A percentile compares a stretch with the other conserved stretches of the same genome.
phyloP scores from a whole-genome alignment of 2,329 filamentous ascomycete species.

The Beauveria rudraprayagi region DNA sequence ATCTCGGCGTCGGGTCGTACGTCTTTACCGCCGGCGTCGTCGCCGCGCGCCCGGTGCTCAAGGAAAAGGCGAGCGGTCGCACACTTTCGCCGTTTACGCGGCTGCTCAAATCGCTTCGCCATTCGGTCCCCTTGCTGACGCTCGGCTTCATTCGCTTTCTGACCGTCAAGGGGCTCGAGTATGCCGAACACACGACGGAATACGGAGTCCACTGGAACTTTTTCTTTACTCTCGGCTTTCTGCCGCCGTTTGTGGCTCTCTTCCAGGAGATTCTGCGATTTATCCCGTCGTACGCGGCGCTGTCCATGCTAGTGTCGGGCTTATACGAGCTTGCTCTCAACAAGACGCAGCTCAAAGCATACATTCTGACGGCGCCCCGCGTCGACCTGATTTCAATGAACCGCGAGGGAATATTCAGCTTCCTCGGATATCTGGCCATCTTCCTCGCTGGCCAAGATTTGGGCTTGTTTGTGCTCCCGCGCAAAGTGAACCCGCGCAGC shows the following conservation, averaged over 20 bases:
- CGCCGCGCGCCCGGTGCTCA: conserved; percentile 73
- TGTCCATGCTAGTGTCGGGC: conserved; percentile 61
- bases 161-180: conserved; percentile 89
- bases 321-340: conserved; percentile 71
- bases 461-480: conserved; percentile 70
- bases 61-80: conserved; percentile 50
- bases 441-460: conserved; percentile 83
- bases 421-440: conserved; percentile 87
- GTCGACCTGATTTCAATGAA: conserved; percentile 79
- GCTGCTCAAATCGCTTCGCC: conserved; percentile 60
- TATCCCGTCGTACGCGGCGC: conserved; percentile 67
- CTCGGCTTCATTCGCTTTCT: conserved; percentile 75
- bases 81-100: conserved; percentile 45
- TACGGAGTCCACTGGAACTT: conserved; percentile 99
- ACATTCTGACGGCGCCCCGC: conserved; percentile 74
- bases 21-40: conserved; percentile 91
- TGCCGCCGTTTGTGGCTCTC: conserved; percentile 81
- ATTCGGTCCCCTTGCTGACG: conserved; percentile 73
- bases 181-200: conserved; percentile 93
- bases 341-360: conserved; percentile 69
- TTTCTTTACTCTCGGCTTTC: conserved; percentile 87
- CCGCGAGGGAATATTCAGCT: conserved; percentile 90
- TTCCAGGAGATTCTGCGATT: conserved; percentile 65
- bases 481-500: conserved; percentile 38
- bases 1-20: conserved; percentile 93